Percentiles rank a stretch among this genome's conserved stretches.
These are phyloP conservation scores for Mucor circinelloides DNA, from an alignment of 371 early-diverging fungal genomes.

Conservation along the genomic window DNA sequence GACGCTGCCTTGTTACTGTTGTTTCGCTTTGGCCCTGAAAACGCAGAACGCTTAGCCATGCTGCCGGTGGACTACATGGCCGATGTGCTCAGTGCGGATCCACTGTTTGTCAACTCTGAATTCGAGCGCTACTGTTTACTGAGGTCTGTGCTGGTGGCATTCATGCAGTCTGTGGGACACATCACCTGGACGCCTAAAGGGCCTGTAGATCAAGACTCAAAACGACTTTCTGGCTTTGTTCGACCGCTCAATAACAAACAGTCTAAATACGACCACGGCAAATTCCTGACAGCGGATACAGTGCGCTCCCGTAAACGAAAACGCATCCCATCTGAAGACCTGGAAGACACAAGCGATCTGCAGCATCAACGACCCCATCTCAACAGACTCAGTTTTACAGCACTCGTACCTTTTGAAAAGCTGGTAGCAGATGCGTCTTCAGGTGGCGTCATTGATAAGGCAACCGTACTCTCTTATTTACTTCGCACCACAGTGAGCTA, in stretches of 20 bases:
- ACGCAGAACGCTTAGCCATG: conserved; percentile 31
- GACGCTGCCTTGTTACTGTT: conserved; percentile 44
- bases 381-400: conserved; percentile 40
- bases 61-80: conserved; percentile 53
- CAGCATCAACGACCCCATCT: neutral
- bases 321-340: conserved; percentile 45
- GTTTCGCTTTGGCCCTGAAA: conserved; percentile 43
- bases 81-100: conserved; percentile 48
- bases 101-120: conserved; percentile 40
- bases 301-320: conserved; percentile 40
- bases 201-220: conserved; percentile 43
- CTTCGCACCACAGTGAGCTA: conserved; percentile 45
- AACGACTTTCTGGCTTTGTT: conserved; percentile 49
- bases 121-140: conserved; percentile 45
- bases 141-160: conserved; percentile 33
- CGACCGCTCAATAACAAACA: conserved; percentile 4
- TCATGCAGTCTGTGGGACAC: conserved; percentile 48
- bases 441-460: conserved; percentile 51
- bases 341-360: neutral
- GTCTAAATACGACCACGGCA: neutral
- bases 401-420: conserved; percentile 44
- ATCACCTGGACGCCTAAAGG: conserved; percentile 46
- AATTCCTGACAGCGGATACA: conserved; percentile 20
- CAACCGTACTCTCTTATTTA: conserved; percentile 45
- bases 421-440: conserved; percentile 43